These are phyloP conservation scores for Novymonas esmeraldas DNA, from an alignment of 208 protist genomes.

Conservation along the genomic window DNA sequence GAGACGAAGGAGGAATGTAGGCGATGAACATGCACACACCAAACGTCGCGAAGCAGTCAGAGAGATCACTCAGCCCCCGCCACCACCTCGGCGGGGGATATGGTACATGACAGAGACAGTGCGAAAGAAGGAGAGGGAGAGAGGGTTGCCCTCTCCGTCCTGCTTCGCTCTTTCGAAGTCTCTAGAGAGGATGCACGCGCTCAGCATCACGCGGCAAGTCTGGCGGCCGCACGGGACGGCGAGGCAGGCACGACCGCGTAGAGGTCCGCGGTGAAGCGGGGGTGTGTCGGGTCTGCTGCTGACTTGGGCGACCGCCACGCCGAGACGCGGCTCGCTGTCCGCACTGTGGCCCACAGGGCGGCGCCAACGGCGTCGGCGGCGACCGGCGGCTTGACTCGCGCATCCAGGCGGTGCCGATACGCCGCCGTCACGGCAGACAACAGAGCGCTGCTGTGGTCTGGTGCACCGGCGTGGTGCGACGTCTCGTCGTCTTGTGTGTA, in stretches of 20 bases:
- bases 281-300: conserved; percentile 32
- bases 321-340: not conserved
- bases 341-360: not conserved
- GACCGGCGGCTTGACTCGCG: not conserved
- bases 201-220: not conserved
- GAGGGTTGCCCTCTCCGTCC: too few relatives aligned
- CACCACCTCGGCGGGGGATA: too few relatives aligned
- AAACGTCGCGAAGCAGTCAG: too few relatives aligned
- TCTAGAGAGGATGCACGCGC: too few relatives aligned
- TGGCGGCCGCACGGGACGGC: not conserved
- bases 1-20: too few relatives aligned
- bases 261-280: conserved; percentile 37
- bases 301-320: conserved; percentile 13
- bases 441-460: not conserved
- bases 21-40: too few relatives aligned
- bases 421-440: conserved; percentile 4
- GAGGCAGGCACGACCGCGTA: conserved; percentile 22
- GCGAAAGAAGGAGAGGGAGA: not conserved
- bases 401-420: conserved; percentile 11
- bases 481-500: not conserved
- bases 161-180: too few relatives aligned
- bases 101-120: too few relatives aligned
- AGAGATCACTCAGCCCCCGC: too few relatives aligned
- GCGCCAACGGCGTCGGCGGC: not conserved
- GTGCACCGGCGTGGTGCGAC: not conserved